phyloP scores from a whole-genome alignment of 2,329 filamentous ascomycete genomes.

The Cadophora gregata region DNA sequence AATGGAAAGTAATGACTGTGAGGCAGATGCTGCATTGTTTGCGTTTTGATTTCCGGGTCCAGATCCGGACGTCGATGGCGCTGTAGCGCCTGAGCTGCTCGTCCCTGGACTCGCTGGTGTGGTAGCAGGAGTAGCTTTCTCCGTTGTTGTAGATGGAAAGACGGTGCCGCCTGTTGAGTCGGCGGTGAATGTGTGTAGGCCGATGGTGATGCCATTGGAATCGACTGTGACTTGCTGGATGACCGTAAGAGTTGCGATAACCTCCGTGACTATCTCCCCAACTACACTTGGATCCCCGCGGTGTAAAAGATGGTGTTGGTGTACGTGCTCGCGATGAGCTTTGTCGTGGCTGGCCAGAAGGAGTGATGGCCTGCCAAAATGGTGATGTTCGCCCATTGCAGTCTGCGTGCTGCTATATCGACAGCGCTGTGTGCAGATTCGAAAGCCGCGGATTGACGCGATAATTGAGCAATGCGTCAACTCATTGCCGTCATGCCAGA shows the following conservation, averaged over 20 bases:
- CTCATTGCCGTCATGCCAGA: constrained; percentile 19
- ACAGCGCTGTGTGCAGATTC: constrained; percentile 38
- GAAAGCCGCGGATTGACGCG: constrained; percentile 30
- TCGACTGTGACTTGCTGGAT: constrained; percentile 43
- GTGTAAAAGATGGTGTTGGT: constrained; percentile 36
- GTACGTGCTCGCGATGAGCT: constrained; percentile 44
- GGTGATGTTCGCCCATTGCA: constrained; percentile 40
- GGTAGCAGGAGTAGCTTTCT: constrained; percentile 19
- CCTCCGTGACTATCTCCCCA: constrained; percentile 36
- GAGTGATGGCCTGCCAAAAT: constrained; percentile 43
- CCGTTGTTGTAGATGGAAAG: constrained; percentile 26
- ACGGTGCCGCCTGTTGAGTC: constrained; percentile 19
- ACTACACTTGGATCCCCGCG: constrained; percentile 7
- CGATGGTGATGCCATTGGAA: constrained; percentile 38
- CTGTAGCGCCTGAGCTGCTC: constrained; percentile 21
- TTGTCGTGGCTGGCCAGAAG: constrained; percentile 43
- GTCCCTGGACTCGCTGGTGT: constrained; percentile 24
- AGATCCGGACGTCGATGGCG: constrained; percentile 18
- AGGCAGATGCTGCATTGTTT: constrained; percentile 18
- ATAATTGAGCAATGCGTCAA: constrained; percentile 12
- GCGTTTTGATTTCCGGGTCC: constrained; percentile 1
- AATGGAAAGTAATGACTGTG: constrained; percentile 39
- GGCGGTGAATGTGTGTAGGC: constrained; percentile 32
- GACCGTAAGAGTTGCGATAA: constrained; percentile 40
- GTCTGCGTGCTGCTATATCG: constrained; percentile 39